Percentiles rank a stretch among this genome's conserved stretches.
Conservation (phyloP, 2,329 filamentous ascomycete genomes). For the Aspergillus amoenus region DNA sequence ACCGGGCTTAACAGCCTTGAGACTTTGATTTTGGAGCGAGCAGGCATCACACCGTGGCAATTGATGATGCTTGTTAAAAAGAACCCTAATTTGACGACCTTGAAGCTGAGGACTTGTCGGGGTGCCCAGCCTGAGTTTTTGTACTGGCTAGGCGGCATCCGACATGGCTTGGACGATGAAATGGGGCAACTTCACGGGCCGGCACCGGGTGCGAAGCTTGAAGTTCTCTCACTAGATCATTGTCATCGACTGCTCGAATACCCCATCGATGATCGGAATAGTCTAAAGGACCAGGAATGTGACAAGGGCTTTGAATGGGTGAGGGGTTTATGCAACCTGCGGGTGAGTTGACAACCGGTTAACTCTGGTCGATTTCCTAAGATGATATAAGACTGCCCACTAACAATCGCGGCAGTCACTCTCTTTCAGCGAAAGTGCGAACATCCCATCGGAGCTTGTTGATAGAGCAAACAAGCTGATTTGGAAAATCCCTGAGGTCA, state of each 20-base stretch:
- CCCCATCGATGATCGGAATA: constrained; percentile 11
- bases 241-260: constrained; percentile 21
- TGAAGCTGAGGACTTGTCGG: constrained; percentile 33
- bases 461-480: constrained; percentile 24
- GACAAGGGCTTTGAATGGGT: constrained; percentile 30
- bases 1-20: constrained; percentile 26
- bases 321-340: constrained; percentile 20
- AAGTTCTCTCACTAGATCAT: constrained; percentile 30
- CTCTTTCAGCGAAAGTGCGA: constrained; percentile 27
- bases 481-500: constrained; percentile 30
- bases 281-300: constrained; percentile 8
- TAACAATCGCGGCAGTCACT: constrained; percentile 21
- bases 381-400: not conserved
- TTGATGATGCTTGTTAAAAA: constrained; percentile 31
- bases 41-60: constrained; percentile 36
- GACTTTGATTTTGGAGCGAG: constrained; percentile 31
- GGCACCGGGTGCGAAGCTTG: constrained; percentile 23
- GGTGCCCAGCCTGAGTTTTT: constrained; percentile 36
- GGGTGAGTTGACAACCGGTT: constrained; percentile 17
- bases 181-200: not conserved
- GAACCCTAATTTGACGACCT: constrained; percentile 27
- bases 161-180: constrained; percentile 13
- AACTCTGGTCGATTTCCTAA: not conserved
- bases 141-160: constrained; percentile 32
- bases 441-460: constrained; percentile 22